Evolutionary conservation across 2,329 filamentous ascomycete genomes (phyloP), one percentile per base, ranked within the genome.

Genomic region (Lasiodiplodia sp.): DNA sequence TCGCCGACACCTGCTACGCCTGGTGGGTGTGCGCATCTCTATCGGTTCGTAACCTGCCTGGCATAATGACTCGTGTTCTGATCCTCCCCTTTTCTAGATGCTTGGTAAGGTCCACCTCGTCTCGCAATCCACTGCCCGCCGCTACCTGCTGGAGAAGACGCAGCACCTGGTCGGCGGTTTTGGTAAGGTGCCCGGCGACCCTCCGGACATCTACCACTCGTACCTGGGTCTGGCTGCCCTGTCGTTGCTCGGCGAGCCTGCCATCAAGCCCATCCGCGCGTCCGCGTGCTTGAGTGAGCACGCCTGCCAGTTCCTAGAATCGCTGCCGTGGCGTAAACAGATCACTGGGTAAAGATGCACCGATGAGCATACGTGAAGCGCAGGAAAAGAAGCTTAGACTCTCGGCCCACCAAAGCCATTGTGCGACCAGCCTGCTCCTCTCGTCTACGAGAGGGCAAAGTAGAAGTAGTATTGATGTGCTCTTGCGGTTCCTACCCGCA

Each of bases 1-100:
- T 90, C 58, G 92, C 92, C 11, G 96, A 99, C 80, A 98, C 96
- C 0, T 99, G 96, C 81, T 99, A 99, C 79, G 91, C 89, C 25
- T 99, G 95, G 85, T 99, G 96, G 96, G 93, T 92, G 0, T 86
- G 86, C 4, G 93, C 88, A 2, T 88, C 93, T 63, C 78, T 68
- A 52, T 55, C 67, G 87, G 63, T 77, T 79, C 69, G 84, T 85
- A 79, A 18, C 23, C 14, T 25, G 55, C n/a, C 49, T 7, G 21
- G 31, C 57, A 4, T 11, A 12, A 28, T 16, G 14, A 21, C n/a
- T n/a, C 12, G 23, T 34, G 2, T 73, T 82, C 92, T 12, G 84
- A 86, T 37, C 80, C n/a, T 47, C n/a, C n/a, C 34, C 18, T 38
- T 25, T 63, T 25, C 11, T 16, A 68, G 66, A 68, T 68, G 58